These are phyloP conservation scores for Cladophialophora chaetospira DNA, from an alignment of 2,329 filamentous ascomycete genomes.

Conservation along the genomic window DNA sequence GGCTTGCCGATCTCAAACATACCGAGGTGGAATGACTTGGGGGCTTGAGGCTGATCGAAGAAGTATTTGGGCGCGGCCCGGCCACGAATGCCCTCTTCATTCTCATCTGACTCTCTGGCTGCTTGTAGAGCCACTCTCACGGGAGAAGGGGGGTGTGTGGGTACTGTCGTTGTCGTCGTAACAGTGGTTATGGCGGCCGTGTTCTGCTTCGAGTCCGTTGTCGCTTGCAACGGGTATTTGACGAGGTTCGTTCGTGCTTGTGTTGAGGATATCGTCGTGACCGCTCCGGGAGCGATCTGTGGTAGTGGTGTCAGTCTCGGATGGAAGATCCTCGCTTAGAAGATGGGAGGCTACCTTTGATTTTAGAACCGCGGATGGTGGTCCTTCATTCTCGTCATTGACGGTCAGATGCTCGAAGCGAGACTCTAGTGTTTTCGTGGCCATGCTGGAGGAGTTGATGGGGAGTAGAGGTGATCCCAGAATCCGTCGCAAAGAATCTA, in stretches of 20 bases:
- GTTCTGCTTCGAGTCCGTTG: constrained; percentile 64
- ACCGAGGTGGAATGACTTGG: constrained; percentile 74
- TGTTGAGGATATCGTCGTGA: constrained; percentile 46
- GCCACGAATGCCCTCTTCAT: constrained; percentile 34
- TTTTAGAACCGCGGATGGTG: constrained; percentile 65
- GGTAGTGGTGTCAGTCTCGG: neutral
- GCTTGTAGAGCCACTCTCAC: constrained; percentile 53
- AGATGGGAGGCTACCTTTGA: constrained; percentile 67
- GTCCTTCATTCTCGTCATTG: constrained; percentile 78
- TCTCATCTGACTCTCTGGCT: constrained; percentile 53
- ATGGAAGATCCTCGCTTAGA: neutral
- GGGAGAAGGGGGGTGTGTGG: constrained; percentile 53
- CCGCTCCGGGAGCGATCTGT: constrained; percentile 19
- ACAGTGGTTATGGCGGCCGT: constrained; percentile 56
- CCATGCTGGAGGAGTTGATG: constrained; percentile 51
- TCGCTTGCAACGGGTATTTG: constrained; percentile 80
- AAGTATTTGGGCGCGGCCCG: constrained; percentile 42
- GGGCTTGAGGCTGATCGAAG: constrained; percentile 57
- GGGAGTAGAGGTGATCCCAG: neutral
- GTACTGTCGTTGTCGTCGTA: constrained; percentile 35
- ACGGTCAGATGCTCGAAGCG: constrained; percentile 89
- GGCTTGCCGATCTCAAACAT: constrained; percentile 94
- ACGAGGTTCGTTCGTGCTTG: constrained; percentile 76
- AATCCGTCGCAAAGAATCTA: neutral
- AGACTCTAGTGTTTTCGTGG: constrained; percentile 76